Evolutionary conservation across 1,139 yeast genomes (phyloP).

Genomic region (Saccharomycopsis crataegensis): DNA sequence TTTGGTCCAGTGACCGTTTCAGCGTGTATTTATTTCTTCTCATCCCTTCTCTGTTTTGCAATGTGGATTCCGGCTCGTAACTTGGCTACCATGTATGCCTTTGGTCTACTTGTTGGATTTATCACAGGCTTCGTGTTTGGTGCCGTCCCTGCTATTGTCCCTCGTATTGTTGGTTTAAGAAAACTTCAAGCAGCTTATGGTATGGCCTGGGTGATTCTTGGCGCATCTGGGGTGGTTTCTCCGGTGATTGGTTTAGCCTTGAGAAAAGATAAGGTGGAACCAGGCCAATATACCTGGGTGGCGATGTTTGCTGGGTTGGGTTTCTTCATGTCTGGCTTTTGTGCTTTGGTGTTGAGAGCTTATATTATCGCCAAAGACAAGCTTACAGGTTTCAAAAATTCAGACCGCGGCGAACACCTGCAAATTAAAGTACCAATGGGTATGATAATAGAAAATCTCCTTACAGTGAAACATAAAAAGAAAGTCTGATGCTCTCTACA

Average conservation of each 20-base stretch:
- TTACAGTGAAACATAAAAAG: not conserved
- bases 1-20: slow-evolving; percentile 50
- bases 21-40: slow-evolving; percentile 27
- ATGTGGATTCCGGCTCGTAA: slow-evolving; percentile 60
- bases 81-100: slow-evolving; percentile 42
- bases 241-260: slow-evolving; percentile 40
- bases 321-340: slow-evolving; percentile 27
- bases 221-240: slow-evolving; percentile 40
- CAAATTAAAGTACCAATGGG: not conserved
- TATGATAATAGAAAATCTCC: not conserved
- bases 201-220: slow-evolving; percentile 42
- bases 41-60: slow-evolving; percentile 35
- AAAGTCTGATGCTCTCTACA: no score
- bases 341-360: slow-evolving; percentile 26
- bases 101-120: slow-evolving; percentile 41
- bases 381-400: not conserved
- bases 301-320: slow-evolving; percentile 46
- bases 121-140: slow-evolving; percentile 47
- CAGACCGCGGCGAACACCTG: slow-evolving; percentile 1
- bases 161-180: slow-evolving; percentile 40
- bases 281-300: slow-evolving; percentile 35
- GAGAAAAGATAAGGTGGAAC: slow-evolving; percentile 21
- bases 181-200: slow-evolving; percentile 44
- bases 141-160: slow-evolving; percentile 30
- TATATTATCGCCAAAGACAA: slow-evolving; percentile 24